phyloP scores from a whole-genome alignment of 148 eudicot species.

The Polygonum maritimum region DNA sequence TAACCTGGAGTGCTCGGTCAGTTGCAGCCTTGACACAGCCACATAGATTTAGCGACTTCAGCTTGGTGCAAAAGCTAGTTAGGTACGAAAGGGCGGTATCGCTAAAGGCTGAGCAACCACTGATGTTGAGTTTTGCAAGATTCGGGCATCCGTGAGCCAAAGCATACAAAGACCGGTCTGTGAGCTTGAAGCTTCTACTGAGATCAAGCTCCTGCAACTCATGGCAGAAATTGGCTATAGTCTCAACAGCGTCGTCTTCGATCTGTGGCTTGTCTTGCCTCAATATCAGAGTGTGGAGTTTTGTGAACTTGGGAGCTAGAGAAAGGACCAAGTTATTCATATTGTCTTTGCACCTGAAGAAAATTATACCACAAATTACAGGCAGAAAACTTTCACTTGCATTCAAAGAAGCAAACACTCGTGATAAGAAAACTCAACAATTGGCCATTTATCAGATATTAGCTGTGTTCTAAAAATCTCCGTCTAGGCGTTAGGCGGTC shows the following conservation, averaged over 20 bases:
- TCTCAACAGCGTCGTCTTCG: slow-evolving; percentile 65
- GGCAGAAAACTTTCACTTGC: too few species aligned
- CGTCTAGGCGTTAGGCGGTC: too few species aligned
- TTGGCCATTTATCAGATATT: too few species aligned
- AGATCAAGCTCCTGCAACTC: slow-evolving; percentile 81
- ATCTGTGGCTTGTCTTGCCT: slow-evolving; percentile 90
- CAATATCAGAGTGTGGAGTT: slow-evolving; percentile 50
- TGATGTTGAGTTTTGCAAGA: slow-evolving; percentile 70
- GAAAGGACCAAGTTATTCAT: slow-evolving; percentile 74
- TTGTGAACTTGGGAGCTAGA: slow-evolving; percentile 70
- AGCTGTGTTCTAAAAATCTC: too few species aligned
- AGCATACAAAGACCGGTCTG: slow-evolving; percentile 72
- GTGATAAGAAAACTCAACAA: too few species aligned
- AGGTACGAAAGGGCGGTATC: slow-evolving; percentile 64
- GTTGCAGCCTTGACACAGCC: slow-evolving; percentile 84
- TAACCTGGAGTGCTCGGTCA: slow-evolving; percentile 78
- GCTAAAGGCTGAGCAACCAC: slow-evolving; percentile 75
- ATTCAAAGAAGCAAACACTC: too few species aligned
- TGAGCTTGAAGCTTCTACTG: slow-evolving; percentile 86
- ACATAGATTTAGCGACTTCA: slow-evolving; percentile 76
- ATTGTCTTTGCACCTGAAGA: slow-evolving; percentile 70
- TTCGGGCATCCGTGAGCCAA: slow-evolving; percentile 78
- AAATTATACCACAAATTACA: too few species aligned
- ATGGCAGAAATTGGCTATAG: slow-evolving; percentile 55
- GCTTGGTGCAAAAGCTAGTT: slow-evolving; percentile 50